A percentile compares a stretch with the other conserved stretches of the same genome.
These are phyloP conservation scores for Angomonas ambiguus DNA, from an alignment of 208 protist species.

Conservation along the genomic window DNA sequence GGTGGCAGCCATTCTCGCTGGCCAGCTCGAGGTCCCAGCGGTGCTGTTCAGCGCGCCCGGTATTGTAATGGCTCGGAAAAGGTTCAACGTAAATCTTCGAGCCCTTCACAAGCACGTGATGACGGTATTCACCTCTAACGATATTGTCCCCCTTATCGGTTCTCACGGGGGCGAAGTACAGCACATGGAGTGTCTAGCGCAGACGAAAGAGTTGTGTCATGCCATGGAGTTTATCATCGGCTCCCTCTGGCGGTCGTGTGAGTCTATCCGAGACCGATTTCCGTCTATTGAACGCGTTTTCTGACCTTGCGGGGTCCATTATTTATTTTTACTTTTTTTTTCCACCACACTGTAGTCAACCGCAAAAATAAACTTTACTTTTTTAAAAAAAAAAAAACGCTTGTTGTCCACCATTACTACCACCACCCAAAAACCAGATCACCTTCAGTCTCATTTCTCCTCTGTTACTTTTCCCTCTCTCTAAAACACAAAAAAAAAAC, in stretches of 20 bases:
- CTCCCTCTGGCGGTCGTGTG: conserved; percentile 68
- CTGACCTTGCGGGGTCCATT: conserved; percentile 13
- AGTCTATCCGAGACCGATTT: conserved; percentile 43
- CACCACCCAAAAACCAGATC: background rate
- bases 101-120: conserved; percentile 48
- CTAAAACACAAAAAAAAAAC: background rate
- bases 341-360: background rate
- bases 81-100: conserved; percentile 39
- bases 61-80: conserved; percentile 49
- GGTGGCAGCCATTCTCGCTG: conserved; percentile 64
- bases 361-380: background rate
- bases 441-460: too few species aligned
- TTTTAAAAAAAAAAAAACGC: background rate
- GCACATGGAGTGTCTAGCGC: conserved; percentile 63
- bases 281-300: conserved; percentile 47
- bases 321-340: background rate
- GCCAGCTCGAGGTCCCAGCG: conserved; percentile 53
- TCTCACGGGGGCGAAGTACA: conserved; percentile 65
- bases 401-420: background rate
- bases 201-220: conserved; percentile 67
- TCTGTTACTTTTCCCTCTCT: too few species aligned
- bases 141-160: conserved; percentile 69
- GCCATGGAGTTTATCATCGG: conserved; percentile 76
- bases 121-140: conserved; percentile 60
- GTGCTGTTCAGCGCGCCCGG: conserved; percentile 71